Evolutionary conservation across 805 yeast genomes (phyloP).

Genomic region (Cyberlindnera misumaiensis): DNA sequence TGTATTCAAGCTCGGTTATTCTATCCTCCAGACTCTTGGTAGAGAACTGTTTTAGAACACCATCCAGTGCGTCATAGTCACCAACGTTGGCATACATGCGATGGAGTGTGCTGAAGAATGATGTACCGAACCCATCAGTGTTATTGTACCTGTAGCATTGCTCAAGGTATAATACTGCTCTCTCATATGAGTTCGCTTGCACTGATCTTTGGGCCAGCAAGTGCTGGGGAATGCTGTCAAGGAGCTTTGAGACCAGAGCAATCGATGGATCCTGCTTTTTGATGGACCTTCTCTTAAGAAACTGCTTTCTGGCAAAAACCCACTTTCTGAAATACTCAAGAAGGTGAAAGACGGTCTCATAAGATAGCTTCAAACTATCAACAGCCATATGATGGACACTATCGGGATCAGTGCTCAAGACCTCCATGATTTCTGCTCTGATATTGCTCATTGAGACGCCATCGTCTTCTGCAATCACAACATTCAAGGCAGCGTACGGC

Average conservation of each 20-base stretch:
- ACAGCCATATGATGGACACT: slow-evolving; percentile 43
- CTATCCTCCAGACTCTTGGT: slow-evolving; percentile 67
- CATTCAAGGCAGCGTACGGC: slow-evolving; percentile 68
- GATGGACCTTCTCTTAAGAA: slow-evolving; percentile 15
- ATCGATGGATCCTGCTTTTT: slow-evolving; percentile 25
- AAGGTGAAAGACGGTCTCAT: slow-evolving; percentile 67
- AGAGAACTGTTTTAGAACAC: slow-evolving; percentile 69
- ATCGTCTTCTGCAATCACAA: slow-evolving; percentile 42
- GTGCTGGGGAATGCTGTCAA: slow-evolving; percentile 55
- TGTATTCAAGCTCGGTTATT: slow-evolving; percentile 72
- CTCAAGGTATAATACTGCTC: slow-evolving; percentile 82
- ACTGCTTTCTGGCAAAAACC: slow-evolving; percentile 29
- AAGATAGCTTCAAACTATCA: slow-evolving; percentile 58
- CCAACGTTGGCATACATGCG: slow-evolving; percentile 80
- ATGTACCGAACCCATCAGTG: slow-evolving; percentile 26
- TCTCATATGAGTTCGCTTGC: slow-evolving; percentile 78
- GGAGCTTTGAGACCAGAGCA: slow-evolving; percentile 37
- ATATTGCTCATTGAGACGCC: slow-evolving; percentile 37
- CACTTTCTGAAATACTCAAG: slow-evolving; percentile 82
- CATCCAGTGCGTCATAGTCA: slow-evolving; percentile 86
- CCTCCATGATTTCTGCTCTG: slow-evolving; percentile 49
- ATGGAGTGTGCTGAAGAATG: slow-evolving; percentile 49
- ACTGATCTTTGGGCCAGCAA: slow-evolving; percentile 72
- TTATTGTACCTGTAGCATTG: slow-evolving; percentile 49
- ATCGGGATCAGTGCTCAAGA: slow-evolving; percentile 44